Evolutionary conservation across 2,329 filamentous ascomycete species (phyloP), one percentile per base, ranked within the genome.

Genomic region (Chaetomium globosum): DNA sequence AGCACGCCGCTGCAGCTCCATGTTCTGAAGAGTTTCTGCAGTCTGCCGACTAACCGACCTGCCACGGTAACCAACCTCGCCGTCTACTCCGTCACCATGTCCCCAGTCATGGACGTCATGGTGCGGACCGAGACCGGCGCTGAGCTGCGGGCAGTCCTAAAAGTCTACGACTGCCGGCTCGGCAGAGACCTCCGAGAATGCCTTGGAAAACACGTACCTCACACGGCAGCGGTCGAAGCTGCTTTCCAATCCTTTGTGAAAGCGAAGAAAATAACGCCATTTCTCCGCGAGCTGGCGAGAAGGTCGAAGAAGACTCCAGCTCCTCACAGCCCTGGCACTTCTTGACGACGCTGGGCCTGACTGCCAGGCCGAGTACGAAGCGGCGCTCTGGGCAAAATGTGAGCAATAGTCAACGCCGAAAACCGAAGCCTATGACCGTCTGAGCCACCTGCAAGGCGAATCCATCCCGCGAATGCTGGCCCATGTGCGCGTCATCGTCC

Each of bases 391-490:
- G 58, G 30, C 36, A 10, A 49, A 60, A 12, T 60, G 58, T 33
- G 21, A 19, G 3, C n/a, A 28, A 21, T 21, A 52, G 48, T 60
- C n/a, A 23, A 60, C 12, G 19, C 48, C 16, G 58, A 60, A 60
- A 49, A 60, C 58, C 10, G 58, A 60, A 23, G 48, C 48, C 12
- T 60, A 60, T 48, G 30, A n/a, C 4, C 58, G 46, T 30, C 12
- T 60, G n/a, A n/a, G 16, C 6, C 48, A 60, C 36, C 46, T 52
- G 2, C 58, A 60, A 33, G 58, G 46, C 28, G 39, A n/a, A 21
- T 16, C n/a, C 16, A 60, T 60, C 26, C 58, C 58, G 31, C 31
- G 10, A 13, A 60, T 60, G 58, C 39, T 39, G 31, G 58, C 58
- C 46, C 58, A 60, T 7, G 58, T 60, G 19, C 30, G 58, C 13